Conservation (phyloP, 2,329 filamentous ascomycete genomes). For the Hymenoscyphus albidus region DNA sequence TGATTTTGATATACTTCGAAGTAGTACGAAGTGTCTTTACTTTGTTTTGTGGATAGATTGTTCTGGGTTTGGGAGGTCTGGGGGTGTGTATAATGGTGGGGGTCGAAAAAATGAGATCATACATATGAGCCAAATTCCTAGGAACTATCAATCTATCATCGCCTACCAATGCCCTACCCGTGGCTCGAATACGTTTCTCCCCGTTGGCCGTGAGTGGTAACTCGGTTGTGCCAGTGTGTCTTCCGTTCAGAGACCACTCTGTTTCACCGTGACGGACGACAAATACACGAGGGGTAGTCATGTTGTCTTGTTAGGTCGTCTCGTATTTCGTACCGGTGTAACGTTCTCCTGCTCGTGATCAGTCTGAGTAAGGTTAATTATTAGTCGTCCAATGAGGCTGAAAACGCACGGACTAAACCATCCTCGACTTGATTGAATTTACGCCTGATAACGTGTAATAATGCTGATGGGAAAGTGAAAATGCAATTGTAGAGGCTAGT, state of each 20-base stretch:
- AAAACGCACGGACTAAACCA: no score
- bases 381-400: no score
- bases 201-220: constrained; percentile 80
- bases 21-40: no score
- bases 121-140: constrained; percentile 78
- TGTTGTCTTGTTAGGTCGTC: constrained; percentile 9
- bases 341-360: no score
- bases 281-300: constrained; percentile 66
- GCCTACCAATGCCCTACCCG: constrained; percentile 79
- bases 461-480: no score
- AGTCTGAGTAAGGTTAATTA: no score
- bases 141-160: constrained; percentile 82
- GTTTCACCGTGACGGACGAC: constrained; percentile 90
- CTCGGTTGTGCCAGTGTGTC: constrained; percentile 82
- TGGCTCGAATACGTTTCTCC: constrained; percentile 70
- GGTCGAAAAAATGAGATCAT: constrained; percentile 32
- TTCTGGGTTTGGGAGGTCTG: no score
- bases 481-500: not conserved
- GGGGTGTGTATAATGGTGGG: not conserved
- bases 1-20: no score
- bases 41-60: no score
- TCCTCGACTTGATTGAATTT: no score
- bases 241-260: constrained; percentile 85
- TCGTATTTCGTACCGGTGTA: not conserved
- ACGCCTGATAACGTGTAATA: no score